These are phyloP conservation scores for Aegle marmelos DNA, from an alignment of 345 rosid genomes.

Conservation along the genomic window DNA sequence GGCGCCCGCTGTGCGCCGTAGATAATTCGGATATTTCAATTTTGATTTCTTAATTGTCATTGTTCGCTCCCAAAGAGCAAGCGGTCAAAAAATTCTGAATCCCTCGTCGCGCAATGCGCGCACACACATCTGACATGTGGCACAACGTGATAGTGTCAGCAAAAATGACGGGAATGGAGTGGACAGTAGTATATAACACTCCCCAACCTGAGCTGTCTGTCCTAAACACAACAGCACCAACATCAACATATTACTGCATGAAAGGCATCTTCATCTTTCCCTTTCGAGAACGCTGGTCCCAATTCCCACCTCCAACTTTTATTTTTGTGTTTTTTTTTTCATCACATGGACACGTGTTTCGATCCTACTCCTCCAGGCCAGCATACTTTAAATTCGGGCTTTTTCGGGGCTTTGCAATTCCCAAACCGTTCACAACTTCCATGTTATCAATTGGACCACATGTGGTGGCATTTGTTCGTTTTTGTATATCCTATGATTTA, in stretches of 20 bases:
- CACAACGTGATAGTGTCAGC: slow-evolving; percentile 23
- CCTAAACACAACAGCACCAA: slow-evolving; percentile 27
- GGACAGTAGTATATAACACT: no score
- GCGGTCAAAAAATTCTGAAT: no score
- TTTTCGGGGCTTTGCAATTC: neutral
- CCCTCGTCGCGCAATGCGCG: no score
- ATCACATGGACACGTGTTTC: neutral
- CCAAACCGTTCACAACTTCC: neutral
- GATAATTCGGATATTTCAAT: no score
- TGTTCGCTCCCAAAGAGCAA: no score
- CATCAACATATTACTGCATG: neutral
- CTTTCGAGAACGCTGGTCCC: slow-evolving; percentile 18
- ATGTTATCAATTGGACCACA: neutral
- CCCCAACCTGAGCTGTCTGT: slow-evolving; percentile 7
- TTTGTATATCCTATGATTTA: neutral
- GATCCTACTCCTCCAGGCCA: neutral
- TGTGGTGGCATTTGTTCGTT: neutral
- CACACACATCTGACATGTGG: neutral
- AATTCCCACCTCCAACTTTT: neutral
- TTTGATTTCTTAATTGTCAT: no score
- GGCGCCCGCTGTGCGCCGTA: no score
- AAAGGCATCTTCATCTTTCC: neutral
- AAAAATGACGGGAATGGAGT: slow-evolving; percentile 22
- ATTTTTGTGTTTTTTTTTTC: no score
- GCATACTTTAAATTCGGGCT: neutral